Evolutionary conservation across 2,329 filamentous ascomycete species (phyloP).

Genomic region (Trichoderma citrinoviride): DNA sequence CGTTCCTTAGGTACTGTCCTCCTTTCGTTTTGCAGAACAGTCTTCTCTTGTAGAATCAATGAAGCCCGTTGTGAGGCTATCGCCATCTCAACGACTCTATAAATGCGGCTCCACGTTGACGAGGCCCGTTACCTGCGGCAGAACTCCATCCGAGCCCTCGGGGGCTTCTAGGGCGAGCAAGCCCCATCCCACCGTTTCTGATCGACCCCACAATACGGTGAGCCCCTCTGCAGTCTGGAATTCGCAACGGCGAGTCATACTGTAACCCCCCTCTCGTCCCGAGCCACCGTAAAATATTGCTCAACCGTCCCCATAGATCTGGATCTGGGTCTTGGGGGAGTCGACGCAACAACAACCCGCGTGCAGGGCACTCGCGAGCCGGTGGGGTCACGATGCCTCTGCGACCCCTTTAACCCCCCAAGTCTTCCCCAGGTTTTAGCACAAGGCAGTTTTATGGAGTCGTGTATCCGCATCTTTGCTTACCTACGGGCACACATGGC

Average conservation of each 20-base stretch:
- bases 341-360: constrained; percentile 6
- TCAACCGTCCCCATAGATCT: constrained; percentile 21
- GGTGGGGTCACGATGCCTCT: constrained; percentile 26
- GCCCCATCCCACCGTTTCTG: constrained; percentile 9
- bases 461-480: not conserved
- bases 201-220: constrained; percentile 13
- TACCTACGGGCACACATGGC: not conserved
- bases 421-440: constrained; percentile 23
- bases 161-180: constrained; percentile 8
- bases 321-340: not conserved
- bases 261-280: not conserved
- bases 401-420: constrained; percentile 39
- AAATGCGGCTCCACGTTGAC: not conserved
- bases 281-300: constrained; percentile 14
- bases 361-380: not conserved
- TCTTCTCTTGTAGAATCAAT: not conserved
- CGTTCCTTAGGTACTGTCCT: not conserved
- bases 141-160: constrained; percentile 15
- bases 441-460: constrained; percentile 6
- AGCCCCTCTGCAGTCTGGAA: not conserved
- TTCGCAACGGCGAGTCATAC: not conserved
- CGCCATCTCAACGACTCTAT: not conserved
- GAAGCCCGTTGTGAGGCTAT: not conserved
- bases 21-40: not conserved
- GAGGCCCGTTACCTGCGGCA: not conserved